Evolutionary conservation across 139 green algal species (phyloP).

Genomic region (Chlorella sp.): DNA sequence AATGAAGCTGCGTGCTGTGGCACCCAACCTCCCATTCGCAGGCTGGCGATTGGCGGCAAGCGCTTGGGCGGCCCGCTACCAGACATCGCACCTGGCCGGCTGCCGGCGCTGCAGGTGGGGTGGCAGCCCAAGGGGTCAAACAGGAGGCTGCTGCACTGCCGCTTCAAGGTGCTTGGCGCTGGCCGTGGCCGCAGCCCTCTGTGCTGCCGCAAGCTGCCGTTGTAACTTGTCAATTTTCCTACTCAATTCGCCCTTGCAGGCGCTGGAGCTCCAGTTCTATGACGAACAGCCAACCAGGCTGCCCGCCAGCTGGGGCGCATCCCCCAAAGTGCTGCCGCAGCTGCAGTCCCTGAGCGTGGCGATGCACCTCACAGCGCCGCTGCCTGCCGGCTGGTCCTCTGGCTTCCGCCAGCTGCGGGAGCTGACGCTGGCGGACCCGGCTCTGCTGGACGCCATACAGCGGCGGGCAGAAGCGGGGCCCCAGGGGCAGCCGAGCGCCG

Average conservation of each 20-base stretch:
- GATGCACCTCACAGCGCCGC: background rate
- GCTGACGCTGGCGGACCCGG: background rate
- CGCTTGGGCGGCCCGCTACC: background rate
- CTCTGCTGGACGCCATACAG: no score
- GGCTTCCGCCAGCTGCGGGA: background rate
- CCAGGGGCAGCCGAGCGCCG: no score
- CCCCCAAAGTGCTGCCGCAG: background rate
- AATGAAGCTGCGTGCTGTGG: no score
- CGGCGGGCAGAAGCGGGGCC: no score
- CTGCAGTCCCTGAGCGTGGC: background rate
- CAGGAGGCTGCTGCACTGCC: no score
- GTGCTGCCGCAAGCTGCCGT: no score
- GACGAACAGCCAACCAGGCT: background rate
- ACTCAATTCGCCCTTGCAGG: background rate
- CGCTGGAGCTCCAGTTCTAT: background rate
- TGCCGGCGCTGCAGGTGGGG: background rate
- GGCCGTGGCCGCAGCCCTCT: no score
- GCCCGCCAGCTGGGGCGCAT: background rate
- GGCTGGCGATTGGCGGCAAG: background rate
- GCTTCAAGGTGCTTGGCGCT: no score
- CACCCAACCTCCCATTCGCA: background rate
- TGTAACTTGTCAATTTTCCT: no score
- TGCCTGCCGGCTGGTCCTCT: background rate
- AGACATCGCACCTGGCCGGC: background rate
- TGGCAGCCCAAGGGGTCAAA: no score